phyloP scores from a whole-genome alignment of 768 basidiomycete species.

The Termitomyces sp. region DNA sequence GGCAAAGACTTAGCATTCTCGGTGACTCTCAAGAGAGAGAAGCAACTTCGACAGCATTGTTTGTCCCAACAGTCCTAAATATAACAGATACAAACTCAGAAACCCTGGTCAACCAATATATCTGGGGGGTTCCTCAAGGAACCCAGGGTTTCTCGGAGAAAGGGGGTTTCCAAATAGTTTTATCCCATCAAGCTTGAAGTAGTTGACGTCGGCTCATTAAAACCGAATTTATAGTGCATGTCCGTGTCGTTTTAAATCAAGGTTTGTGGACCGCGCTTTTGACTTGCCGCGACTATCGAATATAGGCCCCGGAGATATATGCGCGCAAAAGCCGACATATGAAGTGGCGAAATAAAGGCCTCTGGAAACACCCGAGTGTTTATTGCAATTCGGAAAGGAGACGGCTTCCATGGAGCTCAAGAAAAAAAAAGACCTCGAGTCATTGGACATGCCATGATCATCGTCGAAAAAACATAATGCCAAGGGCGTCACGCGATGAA shows the following conservation, averaged over 20 bases:
- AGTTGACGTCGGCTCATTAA: background rate
- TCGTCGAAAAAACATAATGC: background rate
- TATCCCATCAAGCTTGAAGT: too few relatives aligned
- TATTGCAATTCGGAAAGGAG: background rate
- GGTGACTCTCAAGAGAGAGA: too few relatives aligned
- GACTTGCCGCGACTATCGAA: background rate
- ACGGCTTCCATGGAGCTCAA: background rate
- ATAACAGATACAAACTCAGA: background rate
- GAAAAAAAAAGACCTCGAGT: background rate
- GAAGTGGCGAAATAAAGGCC: background rate
- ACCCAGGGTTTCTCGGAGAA: constrained; percentile 3
- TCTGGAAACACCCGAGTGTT: background rate
- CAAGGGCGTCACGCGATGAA: constrained; percentile 3
- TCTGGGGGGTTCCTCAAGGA: background rate
- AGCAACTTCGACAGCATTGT: background rate
- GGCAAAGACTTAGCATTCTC: too few relatives aligned
- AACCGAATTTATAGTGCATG: background rate
- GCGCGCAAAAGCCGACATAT: too few relatives aligned
- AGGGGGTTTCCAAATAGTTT: constrained; percentile 3
- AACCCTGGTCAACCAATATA: background rate
- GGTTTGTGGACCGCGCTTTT: too few relatives aligned
- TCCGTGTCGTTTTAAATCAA: background rate
- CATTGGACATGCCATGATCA: too few relatives aligned
- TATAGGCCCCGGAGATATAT: background rate
- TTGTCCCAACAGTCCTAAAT: background rate